A percentile compares a stretch with the other conserved stretches of the same genome.
These are phyloP conservation scores for Podospora pseudopauciseta DNA, from an alignment of 495 filamentous ascomycete genomes.

Conservation along the genomic window DNA sequence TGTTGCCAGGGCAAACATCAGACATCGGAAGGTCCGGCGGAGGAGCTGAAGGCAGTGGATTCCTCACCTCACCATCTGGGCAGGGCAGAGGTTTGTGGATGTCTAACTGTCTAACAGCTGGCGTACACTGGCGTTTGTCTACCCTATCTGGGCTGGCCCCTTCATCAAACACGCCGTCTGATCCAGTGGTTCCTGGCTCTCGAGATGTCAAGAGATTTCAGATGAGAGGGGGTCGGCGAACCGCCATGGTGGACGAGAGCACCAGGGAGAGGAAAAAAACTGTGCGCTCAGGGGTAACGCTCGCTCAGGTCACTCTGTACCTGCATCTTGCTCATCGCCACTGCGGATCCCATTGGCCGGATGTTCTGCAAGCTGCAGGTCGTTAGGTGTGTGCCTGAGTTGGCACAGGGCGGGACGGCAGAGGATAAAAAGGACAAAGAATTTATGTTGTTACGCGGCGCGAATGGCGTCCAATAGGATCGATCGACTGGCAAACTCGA, in stretches of 20 bases:
- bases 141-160: background rate
- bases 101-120: slow-evolving; percentile 7
- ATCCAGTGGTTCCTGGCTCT: background rate
- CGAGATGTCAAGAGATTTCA: background rate
- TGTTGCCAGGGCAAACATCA: background rate
- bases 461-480: slow-evolving; percentile 10
- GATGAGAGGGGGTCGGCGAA: slow-evolving; percentile 6
- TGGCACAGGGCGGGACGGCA: slow-evolving; percentile 4
- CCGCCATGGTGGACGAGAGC: background rate
- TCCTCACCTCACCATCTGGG: background rate
- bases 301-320: background rate
- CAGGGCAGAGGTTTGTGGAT: background rate
- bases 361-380: slow-evolving; percentile 5
- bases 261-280: background rate
- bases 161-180: slow-evolving; percentile 7
- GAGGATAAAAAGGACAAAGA: background rate
- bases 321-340: slow-evolving; percentile 12
- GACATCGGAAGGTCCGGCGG: background rate
- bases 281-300: background rate
- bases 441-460: background rate
- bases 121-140: slow-evolving; percentile 1
- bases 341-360: slow-evolving; percentile 4
- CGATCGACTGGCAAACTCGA: background rate
- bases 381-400: background rate
- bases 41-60: background rate